These are phyloP conservation scores for Nicotiana benthamiana DNA, from an alignment of 257 asterid genomes.

Conservation along the genomic window DNA sequence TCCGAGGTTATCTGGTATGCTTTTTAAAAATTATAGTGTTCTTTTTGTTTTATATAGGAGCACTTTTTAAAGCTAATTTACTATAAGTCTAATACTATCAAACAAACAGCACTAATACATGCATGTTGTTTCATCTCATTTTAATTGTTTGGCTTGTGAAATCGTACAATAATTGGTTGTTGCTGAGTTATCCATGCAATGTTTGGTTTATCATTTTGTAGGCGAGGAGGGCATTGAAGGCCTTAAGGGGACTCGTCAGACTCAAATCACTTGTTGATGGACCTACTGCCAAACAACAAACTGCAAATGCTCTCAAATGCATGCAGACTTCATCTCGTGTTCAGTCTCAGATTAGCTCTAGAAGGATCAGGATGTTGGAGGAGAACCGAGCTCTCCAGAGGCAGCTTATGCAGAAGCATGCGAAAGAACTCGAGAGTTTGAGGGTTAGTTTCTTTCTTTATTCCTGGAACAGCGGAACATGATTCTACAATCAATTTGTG, in stretches of 20 bases:
- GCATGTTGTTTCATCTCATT: neutral
- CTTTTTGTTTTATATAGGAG: neutral
- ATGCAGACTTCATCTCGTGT: constrained; percentile 84
- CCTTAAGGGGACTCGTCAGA: constrained; percentile 87
- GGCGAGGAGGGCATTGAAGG: constrained; percentile 90
- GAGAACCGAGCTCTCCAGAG: constrained; percentile 86
- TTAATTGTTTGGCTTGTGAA: neutral
- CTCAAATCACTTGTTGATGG: constrained; percentile 83
- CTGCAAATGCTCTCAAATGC: constrained; percentile 71
- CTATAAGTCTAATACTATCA: too few relatives aligned
- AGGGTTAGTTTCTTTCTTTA: constrained; percentile 43
- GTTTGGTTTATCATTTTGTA: constrained; percentile 22
- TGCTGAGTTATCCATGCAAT: neutral
- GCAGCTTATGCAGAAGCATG: constrained; percentile 82
- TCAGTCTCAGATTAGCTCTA: constrained; percentile 77
- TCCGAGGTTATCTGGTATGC: constrained; percentile 80
- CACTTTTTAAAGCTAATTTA: neutral
- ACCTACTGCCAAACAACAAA: constrained; percentile 73
- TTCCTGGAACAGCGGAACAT: neutral
- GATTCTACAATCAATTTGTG: neutral
- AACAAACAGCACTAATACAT: neutral
- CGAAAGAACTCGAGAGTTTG: constrained; percentile 70
- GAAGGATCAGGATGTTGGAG: constrained; percentile 80
- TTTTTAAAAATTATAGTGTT: neutral
- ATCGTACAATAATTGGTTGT: neutral